Evolutionary conservation across 352 stramenopile species (phyloP).

Genomic region (Halophytophthora batemanensis): DNA sequence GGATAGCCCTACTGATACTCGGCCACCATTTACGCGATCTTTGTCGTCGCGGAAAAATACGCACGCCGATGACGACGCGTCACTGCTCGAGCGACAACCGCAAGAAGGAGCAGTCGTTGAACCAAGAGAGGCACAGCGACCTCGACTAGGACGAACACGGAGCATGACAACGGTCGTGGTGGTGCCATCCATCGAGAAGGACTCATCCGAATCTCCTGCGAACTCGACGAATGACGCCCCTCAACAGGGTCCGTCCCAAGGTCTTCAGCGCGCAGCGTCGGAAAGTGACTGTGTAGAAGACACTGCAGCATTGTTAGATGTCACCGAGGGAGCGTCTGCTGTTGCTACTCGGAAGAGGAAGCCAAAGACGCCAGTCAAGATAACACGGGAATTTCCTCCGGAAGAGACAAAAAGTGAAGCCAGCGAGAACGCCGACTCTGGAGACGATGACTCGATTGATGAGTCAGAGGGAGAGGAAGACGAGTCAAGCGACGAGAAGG

Average conservation of each 20-base stretch:
- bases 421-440: background rate
- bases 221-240: slow-evolving; percentile 7
- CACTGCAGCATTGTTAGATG: slow-evolving; percentile 5
- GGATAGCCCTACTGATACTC: too few relatives aligned
- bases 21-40: too few relatives aligned
- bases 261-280: slow-evolving; percentile 10
- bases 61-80: background rate
- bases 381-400: slow-evolving; percentile 5
- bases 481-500: slow-evolving; percentile 2
- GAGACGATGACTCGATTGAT: background rate
- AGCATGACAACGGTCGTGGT: slow-evolving; percentile 25
- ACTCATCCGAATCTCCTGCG: background rate
- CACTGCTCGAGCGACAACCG: background rate
- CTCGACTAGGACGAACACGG: slow-evolving; percentile 12
- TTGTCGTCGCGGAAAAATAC: too few relatives aligned
- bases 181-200: slow-evolving; percentile 13
- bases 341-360: slow-evolving; percentile 3
- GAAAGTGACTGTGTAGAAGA: slow-evolving; percentile 14
- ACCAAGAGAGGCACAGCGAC: background rate
- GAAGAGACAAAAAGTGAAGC: slow-evolving; percentile 5
- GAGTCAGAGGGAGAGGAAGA: slow-evolving; percentile 8
- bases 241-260: slow-evolving; percentile 9
- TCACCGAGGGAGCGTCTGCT: slow-evolving; percentile 1
- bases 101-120: slow-evolving; percentile 2
- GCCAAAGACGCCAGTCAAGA: background rate